Evolutionary conservation across 352 stramenopile genomes (phyloP), one percentile per base, ranked within the genome.

Genomic region (Pythium insidiosum): DNA sequence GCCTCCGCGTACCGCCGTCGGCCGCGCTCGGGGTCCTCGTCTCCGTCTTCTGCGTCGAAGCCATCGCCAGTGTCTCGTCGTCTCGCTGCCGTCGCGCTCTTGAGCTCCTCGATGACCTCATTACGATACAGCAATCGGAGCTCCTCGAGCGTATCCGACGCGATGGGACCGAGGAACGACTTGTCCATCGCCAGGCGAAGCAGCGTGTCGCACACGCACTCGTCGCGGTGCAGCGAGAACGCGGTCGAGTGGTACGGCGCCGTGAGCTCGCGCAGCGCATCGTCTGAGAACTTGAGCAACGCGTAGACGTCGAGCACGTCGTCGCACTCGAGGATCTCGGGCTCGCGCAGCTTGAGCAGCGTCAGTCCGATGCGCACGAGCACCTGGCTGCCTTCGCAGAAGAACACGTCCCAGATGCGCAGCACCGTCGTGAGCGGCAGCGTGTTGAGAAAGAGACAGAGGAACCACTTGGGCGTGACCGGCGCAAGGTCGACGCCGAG

Each of bases 361-460:
- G 81, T 68, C 22, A 95, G 63, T 0, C 76, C 83, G 22, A 94
- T 63, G 23, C 88, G 78, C 24, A 96, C 64, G 30, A 97, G 63
- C 16, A 95, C 81, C 36, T 96, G 89, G 43, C 68, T 86, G 15
- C 87, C 83, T 57, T 96, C 83, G 40, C 84, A 90, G 29, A 96
- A 94, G 38, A 95, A 91, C 21, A 89, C 55, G 42, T 95, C 86
- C 86, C 86, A 96, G 38, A 96, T 76, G 6, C 86, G 73, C 59
- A 95, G 64, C n/a, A 86, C 84, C 0, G 77, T 79, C 35, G 95
- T 83, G 28, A 96, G 81, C 13, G 82, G 81, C 15, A 97, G 56
- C 20, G 84, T 93, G 53, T 96, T 95, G n/a, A 97, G 60, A 61
- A 96, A 97, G 3, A 95, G 52, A 57, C 88, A 97, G 0, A 97